These are phyloP conservation scores for Clarkia xantiana DNA, from an alignment of 345 rosid genomes.

Conservation along the genomic window DNA sequence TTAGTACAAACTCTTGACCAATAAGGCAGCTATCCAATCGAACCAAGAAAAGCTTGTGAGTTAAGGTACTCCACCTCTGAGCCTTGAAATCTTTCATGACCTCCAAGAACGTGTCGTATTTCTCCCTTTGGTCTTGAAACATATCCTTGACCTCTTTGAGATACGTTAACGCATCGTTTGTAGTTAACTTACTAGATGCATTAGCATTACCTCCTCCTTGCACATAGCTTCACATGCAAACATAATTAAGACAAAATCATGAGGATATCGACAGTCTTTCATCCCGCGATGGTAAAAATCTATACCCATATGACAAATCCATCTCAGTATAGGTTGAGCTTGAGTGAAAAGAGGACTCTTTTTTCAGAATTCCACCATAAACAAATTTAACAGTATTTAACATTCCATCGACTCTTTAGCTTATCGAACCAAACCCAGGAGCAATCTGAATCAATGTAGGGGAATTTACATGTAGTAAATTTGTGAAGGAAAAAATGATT, in stretches of 20 bases:
- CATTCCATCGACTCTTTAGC: too few relatives aligned
- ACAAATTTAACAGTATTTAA: too few relatives aligned
- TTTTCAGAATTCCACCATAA: too few relatives aligned
- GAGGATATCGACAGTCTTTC: neutral
- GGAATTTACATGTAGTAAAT: too few relatives aligned
- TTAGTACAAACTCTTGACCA: slow-evolving; percentile 7
- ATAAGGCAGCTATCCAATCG: slow-evolving; percentile 11
- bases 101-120: slow-evolving; percentile 72
- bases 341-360: too few relatives aligned
- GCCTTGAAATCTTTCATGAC: slow-evolving; percentile 99
- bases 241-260: neutral
- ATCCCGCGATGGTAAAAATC: neutral
- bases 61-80: slow-evolving; percentile 38
- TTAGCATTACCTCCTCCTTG: slow-evolving; percentile 23
- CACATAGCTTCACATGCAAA: slow-evolving; percentile 15
- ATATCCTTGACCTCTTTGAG: slow-evolving; percentile 82
- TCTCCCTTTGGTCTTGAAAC: slow-evolving; percentile 87
- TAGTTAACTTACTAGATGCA: slow-evolving; percentile 54
- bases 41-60: slow-evolving; percentile 3
- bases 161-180: slow-evolving; percentile 68
- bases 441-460: too few relatives aligned
- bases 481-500: too few relatives aligned
- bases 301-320: neutral
- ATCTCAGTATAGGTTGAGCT: neutral
- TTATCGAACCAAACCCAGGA: too few relatives aligned